These are phyloP conservation scores for Fusarium nisikadoi DNA, from an alignment of 2,329 filamentous ascomycete species.

Conservation along the genomic window DNA sequence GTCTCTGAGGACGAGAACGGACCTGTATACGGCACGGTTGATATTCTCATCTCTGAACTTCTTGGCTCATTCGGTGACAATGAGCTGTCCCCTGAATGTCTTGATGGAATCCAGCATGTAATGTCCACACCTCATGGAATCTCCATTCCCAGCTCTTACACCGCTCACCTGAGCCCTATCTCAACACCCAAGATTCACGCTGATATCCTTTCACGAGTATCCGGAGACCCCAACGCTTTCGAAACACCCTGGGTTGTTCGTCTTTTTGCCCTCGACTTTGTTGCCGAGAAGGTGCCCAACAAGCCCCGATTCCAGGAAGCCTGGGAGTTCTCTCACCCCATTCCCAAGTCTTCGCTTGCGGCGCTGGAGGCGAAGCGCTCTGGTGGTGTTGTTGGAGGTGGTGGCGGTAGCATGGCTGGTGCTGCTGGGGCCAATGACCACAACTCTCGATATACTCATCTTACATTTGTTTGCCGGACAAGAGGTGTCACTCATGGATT, in stretches of 20 bases:
- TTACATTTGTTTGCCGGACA: slow-evolving; percentile 81
- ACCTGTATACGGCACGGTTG: slow-evolving; percentile 73
- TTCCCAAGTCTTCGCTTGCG: slow-evolving; percentile 68
- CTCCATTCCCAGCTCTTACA: slow-evolving; percentile 93
- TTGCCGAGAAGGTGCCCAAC: slow-evolving; percentile 72
- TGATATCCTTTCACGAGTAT: slow-evolving; percentile 75
- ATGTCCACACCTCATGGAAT: slow-evolving; percentile 83
- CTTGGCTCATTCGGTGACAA: slow-evolving; percentile 97
- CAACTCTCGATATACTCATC: slow-evolving; percentile 82
- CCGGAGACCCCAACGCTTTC: slow-evolving; percentile 76
- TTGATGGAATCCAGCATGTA: slow-evolving; percentile 94
- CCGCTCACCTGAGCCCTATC: slow-evolving; percentile 92
- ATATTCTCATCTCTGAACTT: slow-evolving; percentile 94
- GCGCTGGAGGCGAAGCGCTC: slow-evolving; percentile 66
- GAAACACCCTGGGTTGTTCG: slow-evolving; percentile 96
- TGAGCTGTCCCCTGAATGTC: slow-evolving; percentile 93
- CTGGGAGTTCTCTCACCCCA: slow-evolving; percentile 84
- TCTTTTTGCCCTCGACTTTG: slow-evolving; percentile 88
- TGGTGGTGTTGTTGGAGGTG: slow-evolving; percentile 72
- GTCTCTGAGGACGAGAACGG: slow-evolving; percentile 56
- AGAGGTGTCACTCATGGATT: slow-evolving; percentile 90
- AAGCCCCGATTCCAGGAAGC: slow-evolving; percentile 75
- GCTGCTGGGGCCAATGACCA: slow-evolving; percentile 89
- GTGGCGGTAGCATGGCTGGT: slow-evolving; percentile 77
- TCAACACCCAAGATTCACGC: slow-evolving; percentile 85